Conservation (phyloP, 805 yeast genomes). For the Starmerella sp. region DNA sequence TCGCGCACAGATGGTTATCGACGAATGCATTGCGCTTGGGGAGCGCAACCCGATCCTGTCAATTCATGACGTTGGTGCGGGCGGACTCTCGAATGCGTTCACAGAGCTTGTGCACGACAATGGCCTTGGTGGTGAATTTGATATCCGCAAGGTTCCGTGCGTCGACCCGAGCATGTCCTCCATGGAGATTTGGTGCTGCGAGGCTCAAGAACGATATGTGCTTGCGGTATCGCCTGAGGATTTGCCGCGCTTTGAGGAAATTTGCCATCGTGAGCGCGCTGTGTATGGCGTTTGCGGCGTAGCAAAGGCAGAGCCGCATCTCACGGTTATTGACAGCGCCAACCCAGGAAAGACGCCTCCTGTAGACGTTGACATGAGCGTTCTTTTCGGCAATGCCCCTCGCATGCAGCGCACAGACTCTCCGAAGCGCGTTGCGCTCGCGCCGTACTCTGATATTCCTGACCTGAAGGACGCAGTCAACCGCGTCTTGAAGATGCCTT, state of each 20-base stretch:
- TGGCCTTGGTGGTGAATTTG: constrained; percentile 86
- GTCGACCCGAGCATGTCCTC: constrained; percentile 98
- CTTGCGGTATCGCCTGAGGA: constrained; percentile 79
- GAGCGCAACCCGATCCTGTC: constrained; percentile 72
- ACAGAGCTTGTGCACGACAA: constrained; percentile 97
- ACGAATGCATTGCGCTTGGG: constrained; percentile 81
- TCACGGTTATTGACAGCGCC: constrained; percentile 67
- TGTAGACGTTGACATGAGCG: constrained; percentile 89
- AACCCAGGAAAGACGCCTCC: constrained; percentile 57
- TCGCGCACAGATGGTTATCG: constrained; percentile 96
- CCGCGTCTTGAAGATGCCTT: constrained; percentile 77
- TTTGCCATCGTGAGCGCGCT: constrained; percentile 92
- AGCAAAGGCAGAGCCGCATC: constrained; percentile 78
- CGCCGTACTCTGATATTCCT: constrained; percentile 23
- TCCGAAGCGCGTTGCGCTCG: constrained; percentile 44
- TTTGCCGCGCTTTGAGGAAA: constrained; percentile 54
- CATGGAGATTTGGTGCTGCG: constrained; percentile 99
- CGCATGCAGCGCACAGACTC: constrained; percentile 71
- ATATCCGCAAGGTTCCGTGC: constrained; percentile 77
- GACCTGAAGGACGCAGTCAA: constrained; percentile 53
- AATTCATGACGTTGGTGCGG: constrained; percentile 98
- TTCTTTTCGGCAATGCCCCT: constrained; percentile 94
- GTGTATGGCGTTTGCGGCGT: constrained; percentile 92
- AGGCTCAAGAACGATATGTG: constrained; percentile 96
- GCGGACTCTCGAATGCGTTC: constrained; percentile 93